Conservation (phyloP, 1,139 yeast species). For the Saccharomyces hybrid region DNA sequence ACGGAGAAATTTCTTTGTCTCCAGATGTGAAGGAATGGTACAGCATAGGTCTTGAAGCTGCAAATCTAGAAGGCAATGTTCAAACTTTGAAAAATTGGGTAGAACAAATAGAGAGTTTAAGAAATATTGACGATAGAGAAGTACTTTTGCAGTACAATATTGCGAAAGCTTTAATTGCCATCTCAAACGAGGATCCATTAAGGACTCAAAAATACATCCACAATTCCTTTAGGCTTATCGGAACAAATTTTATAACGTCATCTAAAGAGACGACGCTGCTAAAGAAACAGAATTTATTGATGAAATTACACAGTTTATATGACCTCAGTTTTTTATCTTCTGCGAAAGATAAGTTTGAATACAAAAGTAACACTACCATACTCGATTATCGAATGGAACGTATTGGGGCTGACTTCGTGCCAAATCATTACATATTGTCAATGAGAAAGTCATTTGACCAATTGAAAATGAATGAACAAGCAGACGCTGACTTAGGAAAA, state of each 20-base stretch:
- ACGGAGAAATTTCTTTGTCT: slow-evolving; percentile 20
- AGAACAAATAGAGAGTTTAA: slow-evolving; percentile 35
- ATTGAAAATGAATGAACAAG: slow-evolving; percentile 34
- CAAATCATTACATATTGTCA: slow-evolving; percentile 54
- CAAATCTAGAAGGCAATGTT: slow-evolving; percentile 57
- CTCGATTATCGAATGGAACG: slow-evolving; percentile 39
- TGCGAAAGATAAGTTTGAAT: slow-evolving; percentile 16
- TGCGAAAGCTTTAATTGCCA: slow-evolving; percentile 50
- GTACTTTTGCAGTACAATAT: slow-evolving; percentile 55
- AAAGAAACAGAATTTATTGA: slow-evolving; percentile 48
- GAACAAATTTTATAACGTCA: slow-evolving; percentile 49
- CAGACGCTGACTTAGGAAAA: slow-evolving; percentile 38
- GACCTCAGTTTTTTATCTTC: slow-evolving; percentile 41
- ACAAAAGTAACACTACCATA: slow-evolving; percentile 20
- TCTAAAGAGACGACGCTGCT: slow-evolving; percentile 56
- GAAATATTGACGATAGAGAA: slow-evolving; percentile 42
- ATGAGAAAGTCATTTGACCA: slow-evolving; percentile 51
- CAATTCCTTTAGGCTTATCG: slow-evolving; percentile 48
- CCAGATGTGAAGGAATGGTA: slow-evolving; percentile 44
- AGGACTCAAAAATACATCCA: slow-evolving; percentile 38
- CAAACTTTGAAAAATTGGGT: slow-evolving; percentile 52
- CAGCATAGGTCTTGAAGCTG: slow-evolving; percentile 64
- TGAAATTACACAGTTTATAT: slow-evolving; percentile 61
- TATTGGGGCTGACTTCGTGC: slow-evolving; percentile 54
- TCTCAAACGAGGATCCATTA: slow-evolving; percentile 32